Evolutionary conservation across 371 early-diverging fungal species (phyloP).

Genomic region (Rhizopus stolonifer): DNA sequence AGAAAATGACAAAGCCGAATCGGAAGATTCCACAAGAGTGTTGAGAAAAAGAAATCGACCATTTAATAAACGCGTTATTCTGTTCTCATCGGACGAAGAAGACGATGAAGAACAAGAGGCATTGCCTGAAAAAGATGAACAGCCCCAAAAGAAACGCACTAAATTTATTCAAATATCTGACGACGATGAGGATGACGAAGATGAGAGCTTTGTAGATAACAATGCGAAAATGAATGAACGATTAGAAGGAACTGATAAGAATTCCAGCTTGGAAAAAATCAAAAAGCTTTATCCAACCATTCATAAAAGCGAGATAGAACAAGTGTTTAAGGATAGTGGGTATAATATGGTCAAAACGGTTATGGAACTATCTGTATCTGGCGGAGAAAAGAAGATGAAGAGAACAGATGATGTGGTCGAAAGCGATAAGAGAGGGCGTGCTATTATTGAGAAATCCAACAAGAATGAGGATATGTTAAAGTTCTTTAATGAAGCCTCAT

Average conservation of each 20-base stretch:
- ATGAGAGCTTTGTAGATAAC: conserved; percentile 19
- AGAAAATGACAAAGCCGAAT: not conserved
- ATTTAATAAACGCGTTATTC: not conserved
- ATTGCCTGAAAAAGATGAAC: not conserved
- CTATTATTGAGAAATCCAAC: conserved; percentile 46
- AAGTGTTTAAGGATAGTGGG: not conserved
- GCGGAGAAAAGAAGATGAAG: conserved; percentile 21
- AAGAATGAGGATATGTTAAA: conserved; percentile 4
- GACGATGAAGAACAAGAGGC: conserved; percentile 1
- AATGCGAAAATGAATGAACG: conserved; percentile 7
- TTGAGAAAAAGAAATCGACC: conserved; percentile 2
- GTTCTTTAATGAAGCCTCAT: conserved; percentile 67
- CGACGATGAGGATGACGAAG: conserved; percentile 5
- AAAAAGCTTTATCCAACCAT: conserved; percentile 6
- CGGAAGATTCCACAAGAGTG: conserved; percentile 7
- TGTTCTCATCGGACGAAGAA: not conserved
- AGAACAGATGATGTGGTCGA: conserved; percentile 8
- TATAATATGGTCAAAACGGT: conserved; percentile 1
- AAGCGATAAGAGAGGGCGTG: conserved; percentile 11
- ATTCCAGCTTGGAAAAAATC: conserved; percentile 9
- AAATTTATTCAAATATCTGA: not conserved
- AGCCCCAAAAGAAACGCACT: not conserved
- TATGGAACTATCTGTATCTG: not conserved
- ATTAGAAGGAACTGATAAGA: not conserved
- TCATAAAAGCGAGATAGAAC: conserved; percentile 3